A percentile compares a stretch with the other conserved stretches of the same genome.
phyloP scores from a whole-genome alignment of 2,329 filamentous ascomycete species.

The Furcasterigmium furcatum region DNA sequence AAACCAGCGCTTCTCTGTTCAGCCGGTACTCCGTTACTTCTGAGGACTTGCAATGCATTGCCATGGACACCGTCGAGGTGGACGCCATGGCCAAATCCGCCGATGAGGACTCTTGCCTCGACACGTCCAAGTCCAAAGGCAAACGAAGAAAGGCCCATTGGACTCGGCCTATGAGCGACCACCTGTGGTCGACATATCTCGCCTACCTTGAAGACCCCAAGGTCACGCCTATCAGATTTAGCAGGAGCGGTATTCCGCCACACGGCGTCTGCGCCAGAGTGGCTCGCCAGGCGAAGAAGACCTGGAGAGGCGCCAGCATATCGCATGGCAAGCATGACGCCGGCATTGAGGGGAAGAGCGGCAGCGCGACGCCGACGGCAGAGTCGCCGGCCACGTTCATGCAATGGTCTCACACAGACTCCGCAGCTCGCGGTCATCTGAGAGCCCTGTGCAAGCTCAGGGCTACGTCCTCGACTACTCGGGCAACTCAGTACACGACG shows the following conservation, averaged over 20 bases:
- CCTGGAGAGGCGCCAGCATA: constrained; percentile 63
- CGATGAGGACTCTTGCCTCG: constrained; percentile 3
- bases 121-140: neutral
- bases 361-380: constrained; percentile 53
- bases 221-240: constrained; percentile 62
- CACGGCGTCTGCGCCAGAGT: constrained; percentile 63
- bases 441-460: constrained; percentile 60
- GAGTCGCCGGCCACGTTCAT: constrained; percentile 45
- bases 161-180: constrained; percentile 63
- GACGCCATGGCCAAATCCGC: constrained; percentile 3
- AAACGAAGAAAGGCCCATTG: constrained; percentile 52
- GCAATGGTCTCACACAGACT: constrained; percentile 62
- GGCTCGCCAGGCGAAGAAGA: constrained; percentile 62
- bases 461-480: constrained; percentile 38
- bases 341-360: constrained; percentile 36
- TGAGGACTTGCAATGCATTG: constrained; percentile 53
- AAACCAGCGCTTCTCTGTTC: constrained; percentile 54
- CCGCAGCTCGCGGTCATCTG: constrained; percentile 59
- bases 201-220: constrained; percentile 65
- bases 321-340: constrained; percentile 21
- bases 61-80: constrained; percentile 32
- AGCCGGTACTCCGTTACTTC: constrained; percentile 54
- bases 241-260: constrained; percentile 61
- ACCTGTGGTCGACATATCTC: constrained; percentile 64
- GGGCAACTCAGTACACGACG: constrained; percentile 43